Conservation (phyloP, 2,329 filamentous ascomycete genomes). For the Ceratocystis diversiconidia region DNA sequence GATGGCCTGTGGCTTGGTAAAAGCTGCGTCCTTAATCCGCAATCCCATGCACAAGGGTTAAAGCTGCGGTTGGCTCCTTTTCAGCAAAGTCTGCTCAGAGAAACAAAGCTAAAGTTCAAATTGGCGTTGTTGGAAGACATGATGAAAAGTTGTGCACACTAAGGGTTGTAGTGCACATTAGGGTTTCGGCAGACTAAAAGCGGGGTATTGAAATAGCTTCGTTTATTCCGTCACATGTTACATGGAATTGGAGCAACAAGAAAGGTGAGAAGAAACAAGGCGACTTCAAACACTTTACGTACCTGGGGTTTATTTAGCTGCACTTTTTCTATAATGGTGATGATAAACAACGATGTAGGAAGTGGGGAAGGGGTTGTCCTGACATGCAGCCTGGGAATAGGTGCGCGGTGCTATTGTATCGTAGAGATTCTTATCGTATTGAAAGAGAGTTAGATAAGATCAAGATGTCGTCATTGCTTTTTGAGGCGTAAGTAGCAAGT, state of each 20-base stretch:
- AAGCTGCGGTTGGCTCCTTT: neutral
- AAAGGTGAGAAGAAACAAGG: too few relatives aligned
- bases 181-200: neutral
- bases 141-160: neutral
- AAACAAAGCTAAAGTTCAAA: neutral
- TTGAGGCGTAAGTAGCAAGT: neutral
- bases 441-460: too few relatives aligned
- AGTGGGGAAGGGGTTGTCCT: too few relatives aligned
- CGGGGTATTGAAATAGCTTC: neutral
- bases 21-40: neutral
- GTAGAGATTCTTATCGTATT: too few relatives aligned
- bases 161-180: neutral
- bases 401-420: too few relatives aligned
- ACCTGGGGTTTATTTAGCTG: too few relatives aligned
- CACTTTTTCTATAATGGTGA: too few relatives aligned
- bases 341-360: too few relatives aligned
- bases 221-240: too few relatives aligned
- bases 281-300: too few relatives aligned
- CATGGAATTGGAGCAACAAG: too few relatives aligned
- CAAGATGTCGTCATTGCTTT: neutral
- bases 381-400: too few relatives aligned
- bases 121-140: neutral
- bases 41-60: neutral
- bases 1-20: neutral
- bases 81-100: neutral